phyloP scores from a whole-genome alignment of 2,329 filamentous ascomycete species.

The Hypoxylon sp. region DNA sequence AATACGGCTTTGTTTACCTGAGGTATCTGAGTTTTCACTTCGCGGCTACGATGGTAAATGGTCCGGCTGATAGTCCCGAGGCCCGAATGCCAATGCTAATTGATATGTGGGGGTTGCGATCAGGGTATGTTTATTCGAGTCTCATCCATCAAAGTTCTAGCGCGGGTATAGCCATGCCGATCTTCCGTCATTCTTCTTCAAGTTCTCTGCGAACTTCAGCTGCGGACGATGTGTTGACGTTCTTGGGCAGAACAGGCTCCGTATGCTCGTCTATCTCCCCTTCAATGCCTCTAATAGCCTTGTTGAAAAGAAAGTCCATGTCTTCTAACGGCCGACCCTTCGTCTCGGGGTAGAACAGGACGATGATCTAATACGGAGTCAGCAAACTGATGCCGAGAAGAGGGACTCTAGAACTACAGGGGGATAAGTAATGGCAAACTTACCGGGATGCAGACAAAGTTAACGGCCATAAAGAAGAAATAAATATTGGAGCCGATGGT shows the following conservation, averaged over 20 bases:
- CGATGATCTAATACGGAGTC: conserved; percentile 36
- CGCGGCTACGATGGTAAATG: no score
- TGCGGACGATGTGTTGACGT: conserved; percentile 11
- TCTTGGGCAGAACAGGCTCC: conserved; percentile 31
- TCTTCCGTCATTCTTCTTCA: no score
- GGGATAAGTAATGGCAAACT: background rate
- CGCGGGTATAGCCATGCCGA: no score
- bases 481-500: conserved; percentile 61
- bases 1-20: conserved; percentile 27
- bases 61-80: background rate
- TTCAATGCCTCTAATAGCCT: background rate
- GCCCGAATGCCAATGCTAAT: background rate
- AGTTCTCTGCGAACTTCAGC: conserved; percentile 6
- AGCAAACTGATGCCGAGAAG: background rate
- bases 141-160: no score
- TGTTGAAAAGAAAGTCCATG: conserved; percentile 41
- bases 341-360: conserved; percentile 43
- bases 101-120: background rate
- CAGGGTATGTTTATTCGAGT: background rate
- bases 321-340: conserved; percentile 42
- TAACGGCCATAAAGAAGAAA: conserved; percentile 65
- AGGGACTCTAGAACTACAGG: background rate
- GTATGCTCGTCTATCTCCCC: conserved; percentile 29
- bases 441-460: conserved; percentile 57
- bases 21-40: no score